Evolutionary conservation across 148 eudicot species (phyloP), one percentile per base, ranked within the genome.

Genomic region (Hydrangea macrophylla): DNA sequence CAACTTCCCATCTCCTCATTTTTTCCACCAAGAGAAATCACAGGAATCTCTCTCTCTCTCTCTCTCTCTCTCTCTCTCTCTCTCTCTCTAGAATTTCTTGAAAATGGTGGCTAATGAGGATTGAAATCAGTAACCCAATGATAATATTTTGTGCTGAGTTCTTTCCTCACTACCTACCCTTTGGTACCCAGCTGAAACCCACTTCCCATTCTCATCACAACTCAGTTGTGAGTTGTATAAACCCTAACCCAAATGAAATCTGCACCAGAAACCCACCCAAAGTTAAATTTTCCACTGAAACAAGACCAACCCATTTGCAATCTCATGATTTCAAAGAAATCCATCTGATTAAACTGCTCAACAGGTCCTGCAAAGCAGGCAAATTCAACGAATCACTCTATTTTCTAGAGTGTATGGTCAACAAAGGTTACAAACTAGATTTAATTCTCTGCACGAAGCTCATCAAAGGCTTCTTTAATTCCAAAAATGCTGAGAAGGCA

Each of bases 391-490:
- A 88, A 57, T 77, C 85, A 1, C 65, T 86, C 32, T 80, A 84
- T 67, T 80, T 83, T 64, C 86, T 86, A 42, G 80, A 88, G 31
- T 53, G 75, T 22, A 59, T 84, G 87, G 87, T 84, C 36, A 80
- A 64, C 72, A 84, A 70, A 65, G 91, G 95, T 58, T 78, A 70
- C 67, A 76, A 80, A 65, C 87, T 85, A n/a, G 85, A 86, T 51
- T 74, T 82, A 6, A 74, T 86, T 17, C 75, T 82, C 0, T 82
- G 89, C 30, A 89, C 95, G 31, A 89, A 84, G 85, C 84, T 89
- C 27, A 76, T 89, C 11, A 78, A 89, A 61, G 89, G 83, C 7
- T 79, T 86, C 55, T 84, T 82, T 62, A 67, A 60, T 55, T 55
- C 68, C 10, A 89, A 73, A 55, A 67, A 80, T 42, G 75, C 67